Base-by-base conservation (phyloP, 805 yeast species). In the Myxozyma monticola region DNA sequence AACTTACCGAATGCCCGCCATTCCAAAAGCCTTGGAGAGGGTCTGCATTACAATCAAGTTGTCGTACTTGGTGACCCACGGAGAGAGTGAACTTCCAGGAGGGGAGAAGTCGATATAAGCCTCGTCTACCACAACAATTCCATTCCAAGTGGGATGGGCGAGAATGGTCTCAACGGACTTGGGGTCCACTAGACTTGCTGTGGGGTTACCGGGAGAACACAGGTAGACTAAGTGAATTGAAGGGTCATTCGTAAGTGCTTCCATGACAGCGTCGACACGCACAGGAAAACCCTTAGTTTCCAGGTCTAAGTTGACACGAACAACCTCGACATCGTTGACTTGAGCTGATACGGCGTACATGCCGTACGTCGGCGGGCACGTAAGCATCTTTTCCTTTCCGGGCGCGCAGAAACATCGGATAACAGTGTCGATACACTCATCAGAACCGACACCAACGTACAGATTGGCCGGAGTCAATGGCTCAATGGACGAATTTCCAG, bases 121-220 rank as follows among this genome's bases (percentile, higher is more conserved):
- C 69, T 93, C 99, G 68, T 93, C 99, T 2, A 64, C 68, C 15
- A 91, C 84, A 6, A 93, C 79, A 24, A 90, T 69, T 4, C 95
- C 96, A 59, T 83, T 81, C 83, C 88, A 83, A 46, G 70, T 63
- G 4, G 68, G 70, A 36, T 74, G 70, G 2, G 68, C 56, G 46
- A 84, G 64, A 1, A 86, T 62, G 46, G 72, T 64, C 42, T 75
- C 70, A 34, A 89, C 71, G 36, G 78, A 71, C 0, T 65, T 66
- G 6, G 76, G 72, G 17, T 76, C 72, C 38, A 91, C 66, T 40
- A 79, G 70, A 26, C 80, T 77, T 9, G 85, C 96, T 0, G 99
- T 91, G 31, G 99, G 99, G 67, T 93, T 93, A 33, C 99, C 99
- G 9, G 99, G 99, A 1, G 97, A 86, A 14, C 98, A 91, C 55